A percentile compares a stretch with the other conserved stretches of the same genome.
Evolutionary conservation across 352 stramenopile genomes (phyloP).

Genomic region (Pythium dissotocum): DNA sequence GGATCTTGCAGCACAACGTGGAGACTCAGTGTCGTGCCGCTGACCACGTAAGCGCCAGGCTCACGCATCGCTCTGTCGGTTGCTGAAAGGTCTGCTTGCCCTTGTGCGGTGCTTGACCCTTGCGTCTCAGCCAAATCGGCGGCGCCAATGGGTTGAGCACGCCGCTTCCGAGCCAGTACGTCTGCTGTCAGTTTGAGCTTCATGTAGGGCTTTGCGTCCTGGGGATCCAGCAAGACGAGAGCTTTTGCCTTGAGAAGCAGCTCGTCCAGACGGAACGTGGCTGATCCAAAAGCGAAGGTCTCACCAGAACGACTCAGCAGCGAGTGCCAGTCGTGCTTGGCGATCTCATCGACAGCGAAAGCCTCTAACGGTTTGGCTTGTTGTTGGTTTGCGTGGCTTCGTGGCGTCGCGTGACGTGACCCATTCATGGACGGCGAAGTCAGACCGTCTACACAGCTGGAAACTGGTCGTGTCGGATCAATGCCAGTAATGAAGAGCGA

Average conservation of each 20-base stretch:
- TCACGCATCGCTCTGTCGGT: slow-evolving; percentile 54
- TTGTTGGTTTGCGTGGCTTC: background rate
- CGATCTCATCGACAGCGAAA: slow-evolving; percentile 60
- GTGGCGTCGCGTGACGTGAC: slow-evolving; percentile 27
- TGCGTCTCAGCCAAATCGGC: slow-evolving; percentile 15
- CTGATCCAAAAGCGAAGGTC: slow-evolving; percentile 53
- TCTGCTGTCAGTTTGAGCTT: slow-evolving; percentile 50
- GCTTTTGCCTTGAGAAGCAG: slow-evolving; percentile 43
- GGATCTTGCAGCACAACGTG: slow-evolving; percentile 45
- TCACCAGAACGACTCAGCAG: slow-evolving; percentile 46
- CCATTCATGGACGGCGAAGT: background rate
- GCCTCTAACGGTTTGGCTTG: slow-evolving; percentile 43
- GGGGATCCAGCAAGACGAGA: background rate
- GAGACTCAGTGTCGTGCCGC: slow-evolving; percentile 42
- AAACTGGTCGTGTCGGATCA: slow-evolving; percentile 14
- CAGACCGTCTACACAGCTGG: background rate
- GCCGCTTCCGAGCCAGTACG: slow-evolving; percentile 53
- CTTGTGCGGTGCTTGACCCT: slow-evolving; percentile 19
- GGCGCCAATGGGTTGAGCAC: slow-evolving; percentile 45
- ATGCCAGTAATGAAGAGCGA: slow-evolving; percentile 41
- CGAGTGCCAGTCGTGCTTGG: slow-evolving; percentile 46
- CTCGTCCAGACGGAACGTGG: slow-evolving; percentile 60
- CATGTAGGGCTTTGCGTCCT: slow-evolving; percentile 32
- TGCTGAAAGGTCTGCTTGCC: slow-evolving; percentile 30
- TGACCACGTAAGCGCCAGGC: slow-evolving; percentile 54